A percentile compares a stretch with the other conserved stretches of the same genome.
phyloP scores from a whole-genome alignment of 441 rosid species.

The Erodium trifolium region DNA sequence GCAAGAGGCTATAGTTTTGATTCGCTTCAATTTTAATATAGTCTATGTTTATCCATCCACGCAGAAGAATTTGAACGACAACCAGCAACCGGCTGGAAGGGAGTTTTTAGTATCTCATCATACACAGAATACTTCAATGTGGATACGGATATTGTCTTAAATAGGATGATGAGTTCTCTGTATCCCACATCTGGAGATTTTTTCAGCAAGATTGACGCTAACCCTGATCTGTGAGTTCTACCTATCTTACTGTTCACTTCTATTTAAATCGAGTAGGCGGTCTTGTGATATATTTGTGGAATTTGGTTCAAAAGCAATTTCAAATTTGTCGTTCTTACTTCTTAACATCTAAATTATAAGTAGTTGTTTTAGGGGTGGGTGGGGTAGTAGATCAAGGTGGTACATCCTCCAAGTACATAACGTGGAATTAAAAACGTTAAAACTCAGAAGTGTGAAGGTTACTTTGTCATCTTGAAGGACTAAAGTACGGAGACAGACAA shows the following conservation, averaged over 20 bases:
- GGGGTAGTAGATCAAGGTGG: no score
- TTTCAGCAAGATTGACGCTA: constrained; percentile 81
- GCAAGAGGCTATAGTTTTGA: not conserved
- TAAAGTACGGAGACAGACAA: no score
- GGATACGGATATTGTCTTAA: constrained; percentile 74
- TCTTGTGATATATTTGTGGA: no score
- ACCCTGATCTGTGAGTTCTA: constrained; percentile 89
- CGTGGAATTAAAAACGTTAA: no score
- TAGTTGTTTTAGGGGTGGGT: no score
- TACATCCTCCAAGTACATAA: no score
- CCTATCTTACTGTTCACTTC: not conserved
- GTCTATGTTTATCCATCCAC: not conserved
- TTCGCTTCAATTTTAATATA: constrained; percentile 1
- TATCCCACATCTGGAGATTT: constrained; percentile 66
- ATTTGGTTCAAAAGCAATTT: not conserved
- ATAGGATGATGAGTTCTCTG: constrained; percentile 72
- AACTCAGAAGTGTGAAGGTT: no score
- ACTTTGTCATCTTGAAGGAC: no score
- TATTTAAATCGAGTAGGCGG: constrained; percentile 3
- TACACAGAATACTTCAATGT: constrained; percentile 77
- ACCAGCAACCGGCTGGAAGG: constrained; percentile 68
- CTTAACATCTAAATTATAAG: no score
- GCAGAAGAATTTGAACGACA: constrained; percentile 80
- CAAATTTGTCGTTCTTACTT: constrained; percentile 1
- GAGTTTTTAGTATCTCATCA: constrained; percentile 64